Conservation (phyloP, 163 green algal genomes). For the Chlorella variabilis region DNA sequence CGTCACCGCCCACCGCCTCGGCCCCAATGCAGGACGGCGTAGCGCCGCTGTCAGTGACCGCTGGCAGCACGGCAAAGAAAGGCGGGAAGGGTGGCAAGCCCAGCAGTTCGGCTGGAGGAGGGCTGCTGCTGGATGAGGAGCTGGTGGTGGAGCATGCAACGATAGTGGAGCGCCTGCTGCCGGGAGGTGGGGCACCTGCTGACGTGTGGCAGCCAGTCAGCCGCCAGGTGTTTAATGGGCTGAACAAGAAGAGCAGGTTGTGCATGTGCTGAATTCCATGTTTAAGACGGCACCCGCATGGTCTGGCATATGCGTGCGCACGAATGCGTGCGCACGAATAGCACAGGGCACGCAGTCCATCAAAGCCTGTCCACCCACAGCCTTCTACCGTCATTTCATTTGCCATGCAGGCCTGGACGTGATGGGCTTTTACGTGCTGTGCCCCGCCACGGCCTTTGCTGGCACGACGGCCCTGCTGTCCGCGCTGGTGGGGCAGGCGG, state of each 20-base stretch:
- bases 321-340: no score
- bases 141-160: conserved; percentile 52
- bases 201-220: no score
- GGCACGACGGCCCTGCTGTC: not conserved
- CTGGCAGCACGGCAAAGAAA: conserved; percentile 9
- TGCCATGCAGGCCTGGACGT: conserved; percentile 43
- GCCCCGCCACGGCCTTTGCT: conserved; percentile 20
- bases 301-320: no score
- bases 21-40: not conserved
- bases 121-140: conserved; percentile 41
- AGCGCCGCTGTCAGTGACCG: not conserved
- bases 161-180: conserved; percentile 36
- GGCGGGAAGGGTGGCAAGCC: conserved; percentile 11
- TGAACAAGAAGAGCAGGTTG: no score
- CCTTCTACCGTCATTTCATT: no score
- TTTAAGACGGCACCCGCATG: no score
- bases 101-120: not conserved
- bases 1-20: no score
- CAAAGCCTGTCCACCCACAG: no score
- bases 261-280: no score
- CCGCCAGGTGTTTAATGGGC: no score
- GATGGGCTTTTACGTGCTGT: conserved; percentile 50
- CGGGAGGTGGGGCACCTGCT: conserved; percentile 46
- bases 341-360: no score
- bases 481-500: not conserved